Base-by-base conservation (phyloP, 768 basidiomycete genomes). In the Tricholoma flavovirens region DNA sequence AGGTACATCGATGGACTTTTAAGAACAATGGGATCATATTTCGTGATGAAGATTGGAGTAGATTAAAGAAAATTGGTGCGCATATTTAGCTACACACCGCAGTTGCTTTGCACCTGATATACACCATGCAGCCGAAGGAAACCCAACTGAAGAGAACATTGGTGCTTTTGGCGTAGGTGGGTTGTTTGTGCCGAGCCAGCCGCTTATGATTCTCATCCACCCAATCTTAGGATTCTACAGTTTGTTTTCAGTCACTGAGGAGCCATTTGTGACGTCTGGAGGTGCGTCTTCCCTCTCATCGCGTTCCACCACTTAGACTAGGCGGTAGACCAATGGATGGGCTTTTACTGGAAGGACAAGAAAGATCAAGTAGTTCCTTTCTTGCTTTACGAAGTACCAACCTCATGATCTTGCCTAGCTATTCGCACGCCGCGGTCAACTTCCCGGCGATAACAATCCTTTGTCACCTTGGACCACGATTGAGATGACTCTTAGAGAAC, bases 321-420 rank as follows among this genome's bases (percentile, higher is more conserved):
- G 58, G 38, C 69, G 49, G 58, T 66, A 81, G 93, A 84, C 30
- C 82, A 89, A 65, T 93, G 92, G 84, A 96, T 96, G 93, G 88
- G 86, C 0, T 98, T 97, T 68, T 90, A 95, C 67, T 98, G 93
- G 93, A 94, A 93, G 67, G 90, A 90, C 64, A 88, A 88, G 63
- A 91, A 89, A 64, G 92, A 94, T 65, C 92, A 94, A 75, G 86
- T 87, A 60, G 33, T 68, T 54, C 6, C 17, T 35, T 22, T 19
- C 36, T 7, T 30, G 5, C 11, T 38, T 48, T 17, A 29, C 11
- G n/a, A 30, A 50, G 21, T 49, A 50, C 62, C 54, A 29, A 59
- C 48, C 15, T 9, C 40, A 52, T 38, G 19, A 62, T 4, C 15
- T 30, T 55, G 26, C 40, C 21, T 51, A 93, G 87, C 78, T 98